Conservation (phyloP, 129 eudicot genomes). For the Tanacetum coccineum region DNA sequence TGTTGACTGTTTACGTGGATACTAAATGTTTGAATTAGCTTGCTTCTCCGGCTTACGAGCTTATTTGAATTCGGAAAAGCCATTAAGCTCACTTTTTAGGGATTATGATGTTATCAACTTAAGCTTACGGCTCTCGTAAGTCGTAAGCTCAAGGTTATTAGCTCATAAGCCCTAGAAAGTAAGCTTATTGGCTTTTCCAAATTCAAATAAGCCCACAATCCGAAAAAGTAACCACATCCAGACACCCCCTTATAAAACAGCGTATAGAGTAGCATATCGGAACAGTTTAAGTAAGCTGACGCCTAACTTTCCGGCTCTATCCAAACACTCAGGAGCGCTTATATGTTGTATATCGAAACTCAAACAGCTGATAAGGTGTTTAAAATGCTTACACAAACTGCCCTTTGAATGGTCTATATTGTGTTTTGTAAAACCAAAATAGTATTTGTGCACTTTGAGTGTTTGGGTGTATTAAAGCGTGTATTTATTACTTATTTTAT, state of each 20-base stretch:
- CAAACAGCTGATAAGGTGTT: too few species aligned
- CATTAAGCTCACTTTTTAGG: background rate
- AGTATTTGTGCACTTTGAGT: too few species aligned
- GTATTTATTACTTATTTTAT: too few species aligned
- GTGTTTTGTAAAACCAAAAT: too few species aligned
- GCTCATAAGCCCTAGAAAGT: background rate
- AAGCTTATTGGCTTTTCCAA: background rate
- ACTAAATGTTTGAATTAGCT: background rate
- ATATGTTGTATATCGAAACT: too few species aligned
- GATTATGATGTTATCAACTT: background rate
- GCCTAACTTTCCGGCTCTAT: background rate
- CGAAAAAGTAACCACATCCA: background rate
- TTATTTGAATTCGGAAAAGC: background rate
- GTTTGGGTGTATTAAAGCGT: too few species aligned
- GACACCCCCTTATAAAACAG: background rate
- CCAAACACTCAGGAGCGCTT: background rate
- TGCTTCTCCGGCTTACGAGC: too few species aligned
- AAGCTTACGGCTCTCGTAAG: too few species aligned
- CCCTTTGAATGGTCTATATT: too few species aligned
- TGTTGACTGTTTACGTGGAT: too few species aligned
- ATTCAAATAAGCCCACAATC: background rate
- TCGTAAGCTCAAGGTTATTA: background rate
- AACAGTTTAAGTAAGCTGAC: background rate
- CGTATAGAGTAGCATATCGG: background rate
- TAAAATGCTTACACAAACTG: background rate